Percentiles rank a stretch among this genome's conserved stretches.
These are phyloP conservation scores for Kondoa malvinella DNA, from an alignment of 768 basidiomycete genomes.

Conservation along the genomic window DNA sequence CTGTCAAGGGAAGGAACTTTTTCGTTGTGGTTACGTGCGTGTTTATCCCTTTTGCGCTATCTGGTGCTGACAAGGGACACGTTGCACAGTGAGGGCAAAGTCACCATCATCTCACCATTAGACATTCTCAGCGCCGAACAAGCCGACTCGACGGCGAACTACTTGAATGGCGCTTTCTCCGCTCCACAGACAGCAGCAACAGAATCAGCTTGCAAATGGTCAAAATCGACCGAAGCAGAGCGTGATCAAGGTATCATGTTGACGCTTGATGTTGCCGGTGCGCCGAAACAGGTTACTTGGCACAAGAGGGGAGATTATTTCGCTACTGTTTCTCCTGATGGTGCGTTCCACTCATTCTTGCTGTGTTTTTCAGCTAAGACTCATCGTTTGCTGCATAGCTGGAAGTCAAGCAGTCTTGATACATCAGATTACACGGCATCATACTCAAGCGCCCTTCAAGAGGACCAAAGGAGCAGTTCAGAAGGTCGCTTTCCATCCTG, in stretches of 20 bases:
- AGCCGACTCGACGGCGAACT: slow-evolving; percentile 43
- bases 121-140: slow-evolving; percentile 47
- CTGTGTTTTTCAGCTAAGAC: not conserved
- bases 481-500: slow-evolving; percentile 81
- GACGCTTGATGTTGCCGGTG: slow-evolving; percentile 34
- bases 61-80: not conserved
- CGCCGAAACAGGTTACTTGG: slow-evolving; percentile 68
- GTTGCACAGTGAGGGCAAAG: slow-evolving; percentile 49
- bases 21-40: slow-evolving; percentile 26
- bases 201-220: slow-evolving; percentile 26
- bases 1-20: slow-evolving; percentile 37
- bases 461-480: slow-evolving; percentile 84
- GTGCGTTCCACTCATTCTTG: slow-evolving; percentile 1
- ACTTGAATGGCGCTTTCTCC: slow-evolving; percentile 49
- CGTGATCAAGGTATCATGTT: slow-evolving; percentile 33
- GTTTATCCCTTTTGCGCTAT: not conserved
- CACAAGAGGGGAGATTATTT: slow-evolving; percentile 90
- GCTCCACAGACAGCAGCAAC: slow-evolving; percentile 34
- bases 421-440: slow-evolving; percentile 78
- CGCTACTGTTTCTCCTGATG: slow-evolving; percentile 59
- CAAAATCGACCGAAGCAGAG: slow-evolving; percentile 34
- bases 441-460: slow-evolving; percentile 95
- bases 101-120: slow-evolving; percentile 67
- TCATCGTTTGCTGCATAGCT: slow-evolving; percentile 31
- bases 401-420: slow-evolving; percentile 79